Base-by-base conservation (phyloP, 371 early-diverging fungal genomes). In the Choanephora cucurbitarum region DNA sequence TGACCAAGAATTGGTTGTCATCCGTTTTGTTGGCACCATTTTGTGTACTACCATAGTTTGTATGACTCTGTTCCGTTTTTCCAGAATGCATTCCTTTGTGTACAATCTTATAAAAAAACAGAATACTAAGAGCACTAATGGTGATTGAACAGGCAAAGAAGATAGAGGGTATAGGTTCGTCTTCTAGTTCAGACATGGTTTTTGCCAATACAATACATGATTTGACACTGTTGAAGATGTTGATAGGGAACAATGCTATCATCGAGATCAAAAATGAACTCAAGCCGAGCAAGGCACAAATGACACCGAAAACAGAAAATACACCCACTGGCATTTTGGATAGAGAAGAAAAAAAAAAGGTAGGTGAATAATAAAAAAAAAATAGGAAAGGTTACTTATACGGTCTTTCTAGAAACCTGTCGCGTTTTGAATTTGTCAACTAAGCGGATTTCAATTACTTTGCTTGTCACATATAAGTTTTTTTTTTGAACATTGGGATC, bases 201-300 rank as follows among this genome's bases (percentile, higher is more conserved):
- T 48, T 18, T 39, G 28, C 18, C 28, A 55, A 7, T 3, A 46
- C 28, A 5, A 55, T 45, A 48, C 55, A 47, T 1, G 55, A 46
- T 31, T 39, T 17, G 23, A 55, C 41, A 34, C 48, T 48, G 17
- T 55, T 55, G 14, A 47, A 55, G 17, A 55, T 39, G 13, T 48
- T 48, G 21, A 55, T 40, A 40, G 55, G 55, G 19, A 55, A 13
- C 1, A 55, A 32, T 8, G 47, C 23, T 4, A 55, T 47, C 48
- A 48, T 21, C 19, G 55, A 55, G 1, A 55, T 3, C 24, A 55
- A 19, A 18, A 55, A 55, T 6, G 47, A 46, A 32, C 46, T 28
- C 31, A 55, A 21, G 2, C 55, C 55, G 6, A 45, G 31, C 14
- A 55, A 55, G 4, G 55, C 55, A 23, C 22, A 48, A 4, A 47